Conservation (phyloP, 805 yeast species). For the Pichia cephalocereana region DNA sequence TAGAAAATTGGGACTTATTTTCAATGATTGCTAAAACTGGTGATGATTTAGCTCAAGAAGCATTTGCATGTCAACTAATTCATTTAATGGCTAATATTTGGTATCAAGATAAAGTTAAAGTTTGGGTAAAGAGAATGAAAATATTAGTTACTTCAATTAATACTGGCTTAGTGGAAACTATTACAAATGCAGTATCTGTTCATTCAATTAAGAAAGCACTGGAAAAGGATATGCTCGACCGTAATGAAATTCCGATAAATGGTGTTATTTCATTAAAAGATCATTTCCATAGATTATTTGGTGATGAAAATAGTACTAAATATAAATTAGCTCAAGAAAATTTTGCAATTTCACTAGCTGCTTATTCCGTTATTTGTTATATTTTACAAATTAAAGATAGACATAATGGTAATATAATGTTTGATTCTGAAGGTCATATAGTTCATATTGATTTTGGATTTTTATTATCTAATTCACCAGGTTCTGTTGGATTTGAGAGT, state of each 20-base stretch:
- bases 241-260: constrained; percentile 63
- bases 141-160: constrained; percentile 84
- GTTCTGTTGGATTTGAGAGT: constrained; percentile 94
- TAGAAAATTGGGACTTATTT: constrained; percentile 88
- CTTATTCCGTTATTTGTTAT: constrained; percentile 86
- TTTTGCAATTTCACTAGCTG: constrained; percentile 81
- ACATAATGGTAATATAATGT: constrained; percentile 96
- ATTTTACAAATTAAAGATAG: constrained; percentile 89
- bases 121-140: constrained; percentile 92
- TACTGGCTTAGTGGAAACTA: constrained; percentile 91
- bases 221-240: constrained; percentile 60
- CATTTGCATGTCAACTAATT: constrained; percentile 93
- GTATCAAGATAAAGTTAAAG: constrained; percentile 57
- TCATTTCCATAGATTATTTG: constrained; percentile 71
- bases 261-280: constrained; percentile 65
- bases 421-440: constrained; percentile 91
- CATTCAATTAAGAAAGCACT: constrained; percentile 92
- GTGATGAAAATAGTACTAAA: constrained; percentile 43
- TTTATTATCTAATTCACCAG: constrained; percentile 87
- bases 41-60: constrained; percentile 91
- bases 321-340: constrained; percentile 74
- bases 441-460: constrained; percentile 95
- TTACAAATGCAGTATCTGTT: constrained; percentile 85
- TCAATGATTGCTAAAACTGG: constrained; percentile 97
- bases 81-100: constrained; percentile 81